Conservation (phyloP, 1,284 basidiomycete genomes). For the Cutaneotrichosporon sp. region DNA sequence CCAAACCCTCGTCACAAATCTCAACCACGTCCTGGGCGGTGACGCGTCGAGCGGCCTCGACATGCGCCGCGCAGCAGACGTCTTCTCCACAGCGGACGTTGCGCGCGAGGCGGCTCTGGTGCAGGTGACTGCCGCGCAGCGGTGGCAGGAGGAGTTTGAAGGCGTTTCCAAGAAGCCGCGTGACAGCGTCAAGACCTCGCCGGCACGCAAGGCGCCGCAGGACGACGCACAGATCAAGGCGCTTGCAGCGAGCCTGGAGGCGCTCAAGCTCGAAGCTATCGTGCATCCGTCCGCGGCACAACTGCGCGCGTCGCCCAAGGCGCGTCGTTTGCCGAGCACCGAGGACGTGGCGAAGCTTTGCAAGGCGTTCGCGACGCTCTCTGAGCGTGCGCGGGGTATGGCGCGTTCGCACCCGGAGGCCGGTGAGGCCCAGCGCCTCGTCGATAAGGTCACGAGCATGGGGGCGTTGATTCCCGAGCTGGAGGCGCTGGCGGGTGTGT, state of each 20-base stretch:
- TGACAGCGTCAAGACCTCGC: neutral
- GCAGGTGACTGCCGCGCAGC: slow-evolving; percentile 3
- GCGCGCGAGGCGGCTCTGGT: slow-evolving; percentile 12
- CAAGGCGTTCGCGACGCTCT: slow-evolving; percentile 17
- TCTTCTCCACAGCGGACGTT: slow-evolving; percentile 14
- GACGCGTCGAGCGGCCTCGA: neutral
- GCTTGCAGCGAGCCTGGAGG: slow-evolving; percentile 23
- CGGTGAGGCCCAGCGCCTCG: slow-evolving; percentile 3
- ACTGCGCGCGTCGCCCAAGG: slow-evolving; percentile 9
- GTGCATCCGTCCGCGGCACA: slow-evolving; percentile 9
- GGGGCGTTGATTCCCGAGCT: slow-evolving; percentile 11
- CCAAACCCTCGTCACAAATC: slow-evolving; percentile 3
- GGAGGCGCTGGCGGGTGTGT: slow-evolving; percentile 16
- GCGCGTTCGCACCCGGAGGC: neutral
- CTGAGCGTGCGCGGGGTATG: slow-evolving; percentile 15
- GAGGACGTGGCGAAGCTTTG: slow-evolving; percentile 6
- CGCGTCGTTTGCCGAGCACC: slow-evolving; percentile 20
- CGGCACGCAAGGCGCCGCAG: neutral
- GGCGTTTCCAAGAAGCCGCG: neutral
- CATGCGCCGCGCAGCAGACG: slow-evolving; percentile 9
- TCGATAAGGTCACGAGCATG: slow-evolving; percentile 10
- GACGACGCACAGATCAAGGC: slow-evolving; percentile 4
- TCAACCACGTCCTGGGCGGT: slow-evolving; percentile 10
- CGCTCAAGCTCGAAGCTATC: slow-evolving; percentile 20
- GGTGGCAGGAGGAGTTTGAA: slow-evolving; percentile 9